Conservation (phyloP, 1,284 basidiomycete species). For the Tausonia pullulans region DNA sequence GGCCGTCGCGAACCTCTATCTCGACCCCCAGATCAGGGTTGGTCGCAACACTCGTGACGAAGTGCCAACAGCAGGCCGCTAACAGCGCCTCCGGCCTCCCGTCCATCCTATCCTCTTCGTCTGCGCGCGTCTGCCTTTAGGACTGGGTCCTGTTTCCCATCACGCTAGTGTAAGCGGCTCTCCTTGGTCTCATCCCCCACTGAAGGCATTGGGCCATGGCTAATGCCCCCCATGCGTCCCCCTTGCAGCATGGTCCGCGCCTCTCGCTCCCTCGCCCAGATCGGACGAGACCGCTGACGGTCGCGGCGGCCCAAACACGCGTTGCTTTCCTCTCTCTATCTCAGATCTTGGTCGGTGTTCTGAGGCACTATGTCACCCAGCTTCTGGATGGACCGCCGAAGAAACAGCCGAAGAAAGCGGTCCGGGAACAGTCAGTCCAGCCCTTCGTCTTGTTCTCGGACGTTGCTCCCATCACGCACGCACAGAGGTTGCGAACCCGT, state of each 20-base stretch:
- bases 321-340: not conserved
- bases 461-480: not conserved
- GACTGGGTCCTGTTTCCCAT: slow-evolving; percentile 82
- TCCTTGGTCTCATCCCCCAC: not conserved
- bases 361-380: slow-evolving; percentile 84
- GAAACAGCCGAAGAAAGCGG: slow-evolving; percentile 58
- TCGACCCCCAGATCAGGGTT: slow-evolving; percentile 87
- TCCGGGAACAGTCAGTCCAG: slow-evolving; percentile 80
- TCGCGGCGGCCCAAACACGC: no score
- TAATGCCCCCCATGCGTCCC: no score
- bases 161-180: slow-evolving; percentile 64
- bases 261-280: no score
- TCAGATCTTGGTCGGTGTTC: slow-evolving; percentile 86
- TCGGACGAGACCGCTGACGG: no score
- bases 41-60: slow-evolving; percentile 12
- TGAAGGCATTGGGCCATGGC: not conserved
- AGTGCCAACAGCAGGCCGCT: not conserved
- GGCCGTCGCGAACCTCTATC: slow-evolving; percentile 44
- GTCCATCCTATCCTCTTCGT: slow-evolving; percentile 5
- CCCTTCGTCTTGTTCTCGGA: slow-evolving; percentile 7
- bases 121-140: slow-evolving; percentile 19
- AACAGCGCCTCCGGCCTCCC: not conserved
- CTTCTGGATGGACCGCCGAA: slow-evolving; percentile 78
- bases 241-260: no score
- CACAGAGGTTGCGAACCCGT: no score